Evolutionary conservation across 345 rosid genomes (phyloP).

Genomic region (Salix udensis): DNA sequence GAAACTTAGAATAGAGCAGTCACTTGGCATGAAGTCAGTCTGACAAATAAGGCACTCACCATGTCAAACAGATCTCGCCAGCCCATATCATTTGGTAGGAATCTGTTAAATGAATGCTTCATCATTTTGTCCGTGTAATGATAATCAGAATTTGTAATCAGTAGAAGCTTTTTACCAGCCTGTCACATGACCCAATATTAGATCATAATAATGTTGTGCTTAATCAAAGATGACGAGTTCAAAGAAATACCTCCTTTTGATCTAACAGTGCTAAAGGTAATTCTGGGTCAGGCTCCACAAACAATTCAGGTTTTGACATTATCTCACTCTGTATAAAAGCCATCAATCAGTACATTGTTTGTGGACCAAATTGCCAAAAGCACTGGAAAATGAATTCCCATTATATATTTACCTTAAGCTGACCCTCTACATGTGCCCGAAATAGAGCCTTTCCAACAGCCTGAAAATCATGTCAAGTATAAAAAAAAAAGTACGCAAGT

Average conservation of each 20-base stretch:
- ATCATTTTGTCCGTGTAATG: constrained; percentile 96
- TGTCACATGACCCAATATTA: constrained; percentile 28
- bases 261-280: constrained; percentile 88
- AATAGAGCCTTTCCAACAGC: constrained; percentile 95
- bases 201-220: constrained; percentile 4
- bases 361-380: neutral
- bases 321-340: constrained; percentile 68
- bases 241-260: constrained; percentile 78
- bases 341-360: constrained; percentile 10
- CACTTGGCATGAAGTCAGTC: constrained; percentile 8
- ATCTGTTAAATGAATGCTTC: constrained; percentile 88
- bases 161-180: constrained; percentile 96
- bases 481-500: constrained; percentile 6
- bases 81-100: constrained; percentile 83
- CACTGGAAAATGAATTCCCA: neutral
- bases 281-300: constrained; percentile 95
- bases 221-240: neutral
- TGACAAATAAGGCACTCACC: constrained; percentile 36
- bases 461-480: constrained; percentile 41
- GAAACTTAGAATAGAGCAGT: neutral
- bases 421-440: constrained; percentile 97
- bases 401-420: constrained; percentile 62
- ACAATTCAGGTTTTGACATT: constrained; percentile 90
- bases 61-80: constrained; percentile 94
- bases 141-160: constrained; percentile 91